A percentile compares a stretch with the other conserved stretches of the same genome.
Conservation (phyloP, 2,329 filamentous ascomycete species). For the Bipolaris cookei region DNA sequence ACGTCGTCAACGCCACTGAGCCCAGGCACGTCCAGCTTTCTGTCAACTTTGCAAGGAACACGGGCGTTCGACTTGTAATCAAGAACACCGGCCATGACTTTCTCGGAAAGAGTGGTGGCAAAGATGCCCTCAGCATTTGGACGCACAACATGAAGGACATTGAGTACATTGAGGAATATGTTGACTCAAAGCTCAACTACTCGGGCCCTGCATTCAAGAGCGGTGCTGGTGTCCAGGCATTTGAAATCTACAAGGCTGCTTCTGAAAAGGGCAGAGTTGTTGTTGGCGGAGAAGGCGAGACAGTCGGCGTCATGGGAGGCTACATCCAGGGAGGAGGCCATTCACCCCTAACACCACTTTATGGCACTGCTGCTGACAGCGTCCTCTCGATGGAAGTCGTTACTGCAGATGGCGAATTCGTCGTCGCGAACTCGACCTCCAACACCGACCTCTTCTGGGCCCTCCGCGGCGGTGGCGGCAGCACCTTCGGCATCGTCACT, state of each 20-base stretch:
- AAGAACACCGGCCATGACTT: constrained; percentile 50
- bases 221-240: constrained; percentile 61
- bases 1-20: constrained; percentile 47
- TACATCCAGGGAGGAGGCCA: constrained; percentile 61
- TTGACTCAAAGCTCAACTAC: constrained; percentile 43
- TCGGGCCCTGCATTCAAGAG: constrained; percentile 61
- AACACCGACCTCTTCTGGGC: constrained; percentile 47
- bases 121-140: constrained; percentile 47
- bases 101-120: constrained; percentile 44
- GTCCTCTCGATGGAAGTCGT: constrained; percentile 45
- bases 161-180: constrained; percentile 43
- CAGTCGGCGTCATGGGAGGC: constrained; percentile 58
- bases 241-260: constrained; percentile 61
- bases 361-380: constrained; percentile 49
- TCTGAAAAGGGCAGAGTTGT: constrained; percentile 56
- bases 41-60: constrained; percentile 46
- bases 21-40: constrained; percentile 46
- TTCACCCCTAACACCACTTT: constrained; percentile 58
- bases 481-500: constrained; percentile 44
- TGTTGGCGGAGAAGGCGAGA: constrained; percentile 59
- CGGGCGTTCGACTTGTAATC: constrained; percentile 41
- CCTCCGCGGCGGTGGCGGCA: constrained; percentile 44
- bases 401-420: constrained; percentile 41
- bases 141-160: constrained; percentile 47
- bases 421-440: constrained; percentile 38